phyloP scores from a whole-genome alignment of 768 basidiomycete genomes.

The Pulveroboletus sp. region DNA sequence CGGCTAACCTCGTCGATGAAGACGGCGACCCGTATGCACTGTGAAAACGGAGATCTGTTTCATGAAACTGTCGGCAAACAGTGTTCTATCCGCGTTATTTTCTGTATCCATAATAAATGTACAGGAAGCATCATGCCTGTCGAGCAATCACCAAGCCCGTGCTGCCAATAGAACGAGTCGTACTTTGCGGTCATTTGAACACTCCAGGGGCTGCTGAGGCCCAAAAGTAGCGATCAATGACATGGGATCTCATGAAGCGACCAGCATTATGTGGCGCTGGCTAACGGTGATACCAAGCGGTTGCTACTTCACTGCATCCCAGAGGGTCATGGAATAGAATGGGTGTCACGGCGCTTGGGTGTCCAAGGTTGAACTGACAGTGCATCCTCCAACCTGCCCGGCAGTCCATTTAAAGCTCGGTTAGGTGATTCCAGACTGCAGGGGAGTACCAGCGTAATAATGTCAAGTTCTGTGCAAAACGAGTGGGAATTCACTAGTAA shows the following conservation, averaged over 20 bases:
- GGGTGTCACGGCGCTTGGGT: not conserved
- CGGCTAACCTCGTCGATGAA: not conserved
- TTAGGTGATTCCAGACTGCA: not conserved
- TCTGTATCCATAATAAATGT: too few species aligned
- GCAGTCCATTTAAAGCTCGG: not conserved
- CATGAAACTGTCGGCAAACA: too few species aligned
- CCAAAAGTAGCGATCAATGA: not conserved
- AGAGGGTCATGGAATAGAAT: not conserved
- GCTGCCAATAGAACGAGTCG: too few species aligned
- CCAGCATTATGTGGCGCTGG: too few species aligned
- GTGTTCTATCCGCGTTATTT: too few species aligned
- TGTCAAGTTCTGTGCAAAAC: conserved; percentile 3
- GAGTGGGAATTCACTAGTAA: conserved; percentile 15
- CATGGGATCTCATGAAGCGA: not conserved
- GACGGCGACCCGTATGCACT: too few species aligned
- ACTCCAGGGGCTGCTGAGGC: too few species aligned
- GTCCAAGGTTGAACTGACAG: not conserved
- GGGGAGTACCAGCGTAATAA: not conserved
- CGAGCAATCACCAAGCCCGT: too few species aligned
- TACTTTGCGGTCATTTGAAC: too few species aligned
- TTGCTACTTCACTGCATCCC: not conserved
- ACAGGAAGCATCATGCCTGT: too few species aligned
- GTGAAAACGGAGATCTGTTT: too few species aligned
- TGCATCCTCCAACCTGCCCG: not conserved
- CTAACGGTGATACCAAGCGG: not conserved